phyloP scores from a whole-genome alignment of 192 early-diverging fungal species.

The Backusella westeae region DNA sequence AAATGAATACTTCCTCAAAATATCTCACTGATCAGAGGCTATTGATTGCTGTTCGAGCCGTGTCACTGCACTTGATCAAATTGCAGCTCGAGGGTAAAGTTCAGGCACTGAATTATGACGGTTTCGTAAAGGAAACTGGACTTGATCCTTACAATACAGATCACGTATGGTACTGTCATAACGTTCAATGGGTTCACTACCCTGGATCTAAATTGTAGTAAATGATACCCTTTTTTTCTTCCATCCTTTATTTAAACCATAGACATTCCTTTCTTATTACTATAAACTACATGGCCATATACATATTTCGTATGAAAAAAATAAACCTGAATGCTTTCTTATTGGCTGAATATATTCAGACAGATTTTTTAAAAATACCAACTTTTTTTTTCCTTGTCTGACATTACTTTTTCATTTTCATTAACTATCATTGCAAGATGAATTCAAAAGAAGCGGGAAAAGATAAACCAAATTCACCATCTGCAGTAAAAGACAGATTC shows the following conservation, averaged over 20 bases:
- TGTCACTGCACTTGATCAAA: not conserved
- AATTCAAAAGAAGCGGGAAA: not conserved
- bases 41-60: not conserved
- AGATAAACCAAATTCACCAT: not conserved
- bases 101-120: not conserved
- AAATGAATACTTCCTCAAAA: not conserved
- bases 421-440: not conserved
- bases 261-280: not conserved
- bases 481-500: not conserved
- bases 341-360: not conserved
- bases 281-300: not conserved
- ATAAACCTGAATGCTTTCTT: not conserved
- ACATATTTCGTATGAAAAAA: not conserved
- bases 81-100: not conserved
- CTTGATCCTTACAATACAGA: not conserved
- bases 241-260: not conserved
- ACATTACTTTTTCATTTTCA: not conserved
- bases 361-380: not conserved
- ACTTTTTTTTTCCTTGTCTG: not conserved
- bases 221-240: not conserved
- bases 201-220: not conserved
- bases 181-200: not conserved
- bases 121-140: not conserved
- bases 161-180: not conserved
- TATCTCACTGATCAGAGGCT: not conserved